Evolutionary conservation across 2,329 filamentous ascomycete genomes (phyloP).

Genomic region (Ophiostoma himal-ulmi): DNA sequence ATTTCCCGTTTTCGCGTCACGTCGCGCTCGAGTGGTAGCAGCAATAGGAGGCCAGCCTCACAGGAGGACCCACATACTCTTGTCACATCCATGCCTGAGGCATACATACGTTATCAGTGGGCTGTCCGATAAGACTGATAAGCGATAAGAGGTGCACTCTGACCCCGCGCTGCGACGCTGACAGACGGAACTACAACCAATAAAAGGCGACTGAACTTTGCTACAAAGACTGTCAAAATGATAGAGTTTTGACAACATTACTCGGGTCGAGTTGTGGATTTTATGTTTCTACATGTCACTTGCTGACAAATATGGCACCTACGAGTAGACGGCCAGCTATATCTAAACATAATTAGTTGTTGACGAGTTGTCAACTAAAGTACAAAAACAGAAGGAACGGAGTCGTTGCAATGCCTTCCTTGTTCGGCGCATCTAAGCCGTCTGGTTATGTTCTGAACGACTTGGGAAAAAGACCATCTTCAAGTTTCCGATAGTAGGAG

Average conservation of each 20-base stretch:
- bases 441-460: not conserved
- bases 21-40: conserved; percentile 24
- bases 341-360: not conserved
- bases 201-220: not conserved
- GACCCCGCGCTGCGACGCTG: conserved; percentile 9
- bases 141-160: not conserved
- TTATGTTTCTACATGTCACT: too few species aligned
- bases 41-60: conserved; percentile 8
- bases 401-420: not conserved
- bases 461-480: not conserved
- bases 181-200: not conserved
- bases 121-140: not conserved
- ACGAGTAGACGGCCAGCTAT: not conserved
- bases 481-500: not conserved
- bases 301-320: too few species aligned
- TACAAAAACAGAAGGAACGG: not conserved
- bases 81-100: conserved; percentile 22
- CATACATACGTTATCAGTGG: not conserved
- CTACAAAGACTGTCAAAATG: not conserved
- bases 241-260: not conserved
- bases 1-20: conserved; percentile 27
- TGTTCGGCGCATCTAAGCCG: not conserved
- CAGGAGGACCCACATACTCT: not conserved
- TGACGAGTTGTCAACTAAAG: not conserved
- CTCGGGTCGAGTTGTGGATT: not conserved